phyloP scores from a whole-genome alignment of 345 rosid genomes.

The Pistacia integerrima region DNA sequence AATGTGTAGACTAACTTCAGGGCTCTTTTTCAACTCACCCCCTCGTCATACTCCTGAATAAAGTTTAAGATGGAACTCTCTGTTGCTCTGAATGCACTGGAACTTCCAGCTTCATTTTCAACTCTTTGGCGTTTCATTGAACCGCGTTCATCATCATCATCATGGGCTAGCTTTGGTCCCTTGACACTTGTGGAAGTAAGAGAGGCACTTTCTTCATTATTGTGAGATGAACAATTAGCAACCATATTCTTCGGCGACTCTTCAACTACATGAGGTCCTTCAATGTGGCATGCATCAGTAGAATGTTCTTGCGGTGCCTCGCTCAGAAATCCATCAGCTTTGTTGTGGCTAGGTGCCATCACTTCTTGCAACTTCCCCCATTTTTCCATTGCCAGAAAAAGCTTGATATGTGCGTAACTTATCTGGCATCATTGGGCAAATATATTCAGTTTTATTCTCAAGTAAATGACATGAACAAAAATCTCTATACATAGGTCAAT shows the following conservation, averaged over 20 bases:
- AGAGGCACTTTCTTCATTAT: conserved; percentile 8
- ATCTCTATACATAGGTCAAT: neutral
- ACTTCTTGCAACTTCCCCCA: conserved; percentile 30
- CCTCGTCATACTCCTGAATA: conserved; percentile 36
- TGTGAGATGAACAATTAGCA: neutral
- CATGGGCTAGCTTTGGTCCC: conserved; percentile 3
- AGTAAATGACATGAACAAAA: neutral
- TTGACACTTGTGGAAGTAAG: neutral
- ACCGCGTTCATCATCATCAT: conserved; percentile 4
- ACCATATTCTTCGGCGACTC: neutral
- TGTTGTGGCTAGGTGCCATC: conserved; percentile 1
- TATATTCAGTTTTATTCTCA: conserved; percentile 3
- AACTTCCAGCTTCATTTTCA: conserved; percentile 19
- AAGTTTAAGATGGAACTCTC: conserved; percentile 31
- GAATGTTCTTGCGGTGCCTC: conserved; percentile 5
- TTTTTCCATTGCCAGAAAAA: conserved; percentile 32
- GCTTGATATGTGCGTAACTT: conserved; percentile 45
- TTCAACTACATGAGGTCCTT: conserved; percentile 14
- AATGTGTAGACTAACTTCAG: neutral
- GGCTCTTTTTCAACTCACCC: conserved; percentile 33
- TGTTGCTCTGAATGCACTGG: conserved; percentile 23
- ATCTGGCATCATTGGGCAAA: conserved; percentile 29
- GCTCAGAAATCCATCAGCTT: conserved; percentile 13
- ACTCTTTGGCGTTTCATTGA: conserved; percentile 40
- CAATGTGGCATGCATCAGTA: neutral